These are phyloP conservation scores for Monosporozyma yasuniensis DNA, from an alignment of 805 yeast genomes.

Conservation along the genomic window DNA sequence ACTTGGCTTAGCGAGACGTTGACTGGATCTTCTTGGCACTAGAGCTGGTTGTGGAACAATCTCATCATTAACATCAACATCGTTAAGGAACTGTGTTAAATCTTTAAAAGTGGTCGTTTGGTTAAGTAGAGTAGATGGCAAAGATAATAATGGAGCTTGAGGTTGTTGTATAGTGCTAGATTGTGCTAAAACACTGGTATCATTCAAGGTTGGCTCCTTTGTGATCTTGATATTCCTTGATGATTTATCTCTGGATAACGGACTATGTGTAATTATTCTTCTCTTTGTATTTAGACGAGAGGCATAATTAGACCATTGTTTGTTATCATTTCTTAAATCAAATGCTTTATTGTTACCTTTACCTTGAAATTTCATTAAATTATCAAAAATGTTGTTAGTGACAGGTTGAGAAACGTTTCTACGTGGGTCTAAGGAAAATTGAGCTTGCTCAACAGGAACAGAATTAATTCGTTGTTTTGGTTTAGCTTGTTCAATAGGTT, in stretches of 20 bases:
- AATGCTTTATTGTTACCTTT: neutral
- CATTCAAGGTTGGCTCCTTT: neutral
- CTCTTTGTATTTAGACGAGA: neutral
- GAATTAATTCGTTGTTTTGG: neutral
- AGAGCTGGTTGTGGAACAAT: neutral
- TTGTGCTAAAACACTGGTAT: slow-evolving; percentile 21
- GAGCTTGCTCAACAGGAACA: neutral
- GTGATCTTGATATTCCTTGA: neutral
- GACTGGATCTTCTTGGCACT: slow-evolving; percentile 1
- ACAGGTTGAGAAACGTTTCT: slow-evolving; percentile 24
- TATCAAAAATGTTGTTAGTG: slow-evolving; percentile 8
- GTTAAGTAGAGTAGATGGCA: slow-evolving; percentile 21
- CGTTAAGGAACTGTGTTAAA: slow-evolving; percentile 17
- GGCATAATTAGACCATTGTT: slow-evolving; percentile 3
- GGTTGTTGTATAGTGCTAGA: slow-evolving; percentile 21
- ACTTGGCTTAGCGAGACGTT: neutral
- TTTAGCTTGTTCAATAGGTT: neutral
- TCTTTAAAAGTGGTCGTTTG: slow-evolving; percentile 25
- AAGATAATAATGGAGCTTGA: slow-evolving; percentile 10
- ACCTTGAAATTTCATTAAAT: slow-evolving; percentile 3
- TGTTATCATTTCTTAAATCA: slow-evolving; percentile 1
- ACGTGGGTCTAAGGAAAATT: slow-evolving; percentile 25
- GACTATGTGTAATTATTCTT: neutral
- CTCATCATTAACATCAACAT: slow-evolving; percentile 3
- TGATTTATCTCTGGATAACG: neutral